phyloP scores from a whole-genome alignment of 164 flowering plant genomes.

The Tinospora cordifolia region DNA sequence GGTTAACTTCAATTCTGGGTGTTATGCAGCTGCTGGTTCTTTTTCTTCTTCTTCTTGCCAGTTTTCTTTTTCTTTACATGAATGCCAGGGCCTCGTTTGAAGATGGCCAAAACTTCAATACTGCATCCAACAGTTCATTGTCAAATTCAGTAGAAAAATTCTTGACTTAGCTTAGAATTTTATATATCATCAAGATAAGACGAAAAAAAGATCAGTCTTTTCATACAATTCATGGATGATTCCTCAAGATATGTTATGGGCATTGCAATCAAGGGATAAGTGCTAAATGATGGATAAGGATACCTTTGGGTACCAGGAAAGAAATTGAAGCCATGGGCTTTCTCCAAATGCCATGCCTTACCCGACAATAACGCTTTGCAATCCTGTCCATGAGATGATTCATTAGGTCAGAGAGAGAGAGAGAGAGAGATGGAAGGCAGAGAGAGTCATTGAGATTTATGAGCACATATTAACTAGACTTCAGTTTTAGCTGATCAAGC shows the following conservation, averaged over 20 bases:
- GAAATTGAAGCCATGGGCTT: slow-evolving; percentile 88
- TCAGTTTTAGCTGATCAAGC: slow-evolving; percentile 1
- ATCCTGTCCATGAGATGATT: slow-evolving; percentile 42
- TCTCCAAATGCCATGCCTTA: slow-evolving; percentile 73
- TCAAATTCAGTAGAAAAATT: neutral
- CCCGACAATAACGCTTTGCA: slow-evolving; percentile 63
- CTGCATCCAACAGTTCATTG: slow-evolving; percentile 39
- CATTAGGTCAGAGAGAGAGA: slow-evolving; percentile 9
- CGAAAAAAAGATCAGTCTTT: neutral
- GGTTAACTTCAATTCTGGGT: slow-evolving; percentile 2
- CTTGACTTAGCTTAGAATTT: too few species aligned
- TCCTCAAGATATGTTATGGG: too few species aligned
- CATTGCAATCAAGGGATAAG: too few species aligned
- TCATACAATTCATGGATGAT: too few species aligned
- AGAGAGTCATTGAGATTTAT: neutral
- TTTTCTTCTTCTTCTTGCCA: slow-evolving; percentile 60
- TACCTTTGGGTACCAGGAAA: slow-evolving; percentile 96
- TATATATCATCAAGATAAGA: neutral
- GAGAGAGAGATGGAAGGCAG: neutral
- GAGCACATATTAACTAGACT: too few species aligned
- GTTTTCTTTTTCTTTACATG: slow-evolving; percentile 48
- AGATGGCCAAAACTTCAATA: slow-evolving; percentile 83
- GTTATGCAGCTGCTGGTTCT: slow-evolving; percentile 12
- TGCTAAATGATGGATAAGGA: neutral
- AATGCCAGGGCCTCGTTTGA: slow-evolving; percentile 47